Conservation (phyloP, 768 basidiomycete genomes). For the Suillus subaureus region DNA sequence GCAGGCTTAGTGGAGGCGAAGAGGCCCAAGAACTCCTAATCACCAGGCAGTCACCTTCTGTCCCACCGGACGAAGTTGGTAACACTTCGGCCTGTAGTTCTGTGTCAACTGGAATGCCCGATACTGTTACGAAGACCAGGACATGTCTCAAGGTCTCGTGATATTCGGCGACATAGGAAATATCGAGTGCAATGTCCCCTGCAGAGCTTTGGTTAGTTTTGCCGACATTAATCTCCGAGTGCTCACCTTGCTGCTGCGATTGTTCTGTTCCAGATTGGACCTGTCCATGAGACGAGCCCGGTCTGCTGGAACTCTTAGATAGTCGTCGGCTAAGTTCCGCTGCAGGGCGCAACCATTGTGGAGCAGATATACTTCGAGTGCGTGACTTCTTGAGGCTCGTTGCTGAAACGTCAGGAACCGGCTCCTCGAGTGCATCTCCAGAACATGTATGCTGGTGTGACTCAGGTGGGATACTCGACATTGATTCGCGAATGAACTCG, state of each 20-base stretch:
- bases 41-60: slow-evolving; percentile 55
- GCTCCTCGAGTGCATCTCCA: slow-evolving; percentile 16
- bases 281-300: slow-evolving; percentile 30
- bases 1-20: slow-evolving; percentile 60
- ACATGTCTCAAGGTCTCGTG: slow-evolving; percentile 86
- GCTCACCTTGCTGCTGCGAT: not conserved
- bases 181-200: slow-evolving; percentile 31
- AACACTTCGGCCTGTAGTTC: slow-evolving; percentile 71
- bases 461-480: slow-evolving; percentile 37
- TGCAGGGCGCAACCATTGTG: slow-evolving; percentile 54
- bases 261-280: slow-evolving; percentile 17
- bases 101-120: slow-evolving; percentile 47
- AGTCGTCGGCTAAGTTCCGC: slow-evolving; percentile 9
- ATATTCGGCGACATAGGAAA: slow-evolving; percentile 70
- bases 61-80: slow-evolving; percentile 43
- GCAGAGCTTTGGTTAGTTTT: not conserved
- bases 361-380: slow-evolving; percentile 59
- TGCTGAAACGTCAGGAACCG: slow-evolving; percentile 17
- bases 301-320: slow-evolving; percentile 23
- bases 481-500: slow-evolving; percentile 62
- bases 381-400: slow-evolving; percentile 34
- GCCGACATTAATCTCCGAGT: too few species aligned
- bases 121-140: slow-evolving; percentile 69
- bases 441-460: not conserved
- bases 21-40: slow-evolving; percentile 60